Evolutionary conservation across 495 filamentous ascomycete genomes (phyloP).

Genomic region (Niebla homalea): DNA sequence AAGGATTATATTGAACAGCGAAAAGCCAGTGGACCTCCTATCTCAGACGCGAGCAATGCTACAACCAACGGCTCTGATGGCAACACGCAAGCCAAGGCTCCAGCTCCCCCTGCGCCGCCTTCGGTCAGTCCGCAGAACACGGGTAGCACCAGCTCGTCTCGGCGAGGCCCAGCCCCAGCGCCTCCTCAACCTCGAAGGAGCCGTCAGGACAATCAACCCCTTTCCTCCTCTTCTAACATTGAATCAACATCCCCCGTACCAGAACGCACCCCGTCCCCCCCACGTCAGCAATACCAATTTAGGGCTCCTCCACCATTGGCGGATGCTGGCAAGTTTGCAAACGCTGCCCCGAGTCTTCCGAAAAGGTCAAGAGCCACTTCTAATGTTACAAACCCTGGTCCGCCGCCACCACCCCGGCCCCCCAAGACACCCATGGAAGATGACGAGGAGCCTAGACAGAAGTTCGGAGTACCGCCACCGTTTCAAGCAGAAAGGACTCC

Average conservation of each 20-base stretch:
- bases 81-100: conserved; percentile 37
- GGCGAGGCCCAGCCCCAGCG: conserved; percentile 64
- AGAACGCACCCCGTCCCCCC: conserved; percentile 33
- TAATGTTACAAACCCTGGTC: conserved; percentile 46
- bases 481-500: conserved; percentile 57
- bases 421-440: conserved; percentile 79
- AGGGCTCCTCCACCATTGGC: conserved; percentile 72
- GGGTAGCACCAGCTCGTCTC: conserved; percentile 45
- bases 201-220: conserved; percentile 32
- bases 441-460: conserved; percentile 31
- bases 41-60: conserved; percentile 14
- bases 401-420: conserved; percentile 74
- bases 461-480: conserved; percentile 69
- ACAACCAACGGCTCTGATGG: conserved; percentile 15
- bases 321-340: conserved; percentile 71
- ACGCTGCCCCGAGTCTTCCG: conserved; percentile 38
- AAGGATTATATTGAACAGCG: conserved; percentile 77
- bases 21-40: conserved; percentile 39
- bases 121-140: conserved; percentile 58
- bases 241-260: conserved; percentile 33
- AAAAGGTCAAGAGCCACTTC: conserved; percentile 45
- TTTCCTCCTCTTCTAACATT: conserved; percentile 36
- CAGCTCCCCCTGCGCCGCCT: conserved; percentile 42
- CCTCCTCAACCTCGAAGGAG: conserved; percentile 68
- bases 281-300: conserved; percentile 38